Conservation (phyloP, 495 filamentous ascomycete genomes). For the Articulospora tetracladia region DNA sequence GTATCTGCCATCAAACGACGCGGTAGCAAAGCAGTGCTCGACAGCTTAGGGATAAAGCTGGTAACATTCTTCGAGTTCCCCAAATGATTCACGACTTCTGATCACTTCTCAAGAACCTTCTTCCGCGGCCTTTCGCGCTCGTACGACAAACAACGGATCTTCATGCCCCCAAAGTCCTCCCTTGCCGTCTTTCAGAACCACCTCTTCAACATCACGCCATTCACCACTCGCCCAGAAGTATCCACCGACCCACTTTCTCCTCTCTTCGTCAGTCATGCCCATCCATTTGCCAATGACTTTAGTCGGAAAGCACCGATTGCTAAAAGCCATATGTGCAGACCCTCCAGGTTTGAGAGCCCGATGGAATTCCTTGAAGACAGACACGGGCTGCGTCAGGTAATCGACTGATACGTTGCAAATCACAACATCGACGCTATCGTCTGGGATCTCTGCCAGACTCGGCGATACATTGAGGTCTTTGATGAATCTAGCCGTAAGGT, state of each 20-base stretch:
- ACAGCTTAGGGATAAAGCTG: no score
- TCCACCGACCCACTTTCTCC: slow-evolving; percentile 39
- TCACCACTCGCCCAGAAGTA: slow-evolving; percentile 39
- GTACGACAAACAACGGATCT: slow-evolving; percentile 23
- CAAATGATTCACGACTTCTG: no score
- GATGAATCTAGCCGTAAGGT: slow-evolving; percentile 26
- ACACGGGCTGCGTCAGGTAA: slow-evolving; percentile 37
- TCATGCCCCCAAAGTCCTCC: slow-evolving; percentile 14
- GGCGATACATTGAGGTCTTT: slow-evolving; percentile 35
- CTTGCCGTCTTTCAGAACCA: slow-evolving; percentile 35
- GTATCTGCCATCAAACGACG: no score
- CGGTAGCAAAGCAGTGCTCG: no score
- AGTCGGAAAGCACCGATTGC: slow-evolving; percentile 46
- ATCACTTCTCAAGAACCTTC: neutral
- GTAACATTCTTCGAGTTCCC: no score
- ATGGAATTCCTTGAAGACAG: slow-evolving; percentile 31
- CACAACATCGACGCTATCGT: slow-evolving; percentile 28
- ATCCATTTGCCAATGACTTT: slow-evolving; percentile 35
- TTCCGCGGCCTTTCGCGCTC: slow-evolving; percentile 18
- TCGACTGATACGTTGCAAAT: slow-evolving; percentile 42
- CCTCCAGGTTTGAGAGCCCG: slow-evolving; percentile 29
- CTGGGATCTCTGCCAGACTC: slow-evolving; percentile 18
- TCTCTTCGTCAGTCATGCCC: slow-evolving; percentile 28
- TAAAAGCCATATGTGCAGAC: slow-evolving; percentile 38
- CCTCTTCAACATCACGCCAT: slow-evolving; percentile 42